Conservation (phyloP, 306 rosid genomes). For the Corylus americana region DNA sequence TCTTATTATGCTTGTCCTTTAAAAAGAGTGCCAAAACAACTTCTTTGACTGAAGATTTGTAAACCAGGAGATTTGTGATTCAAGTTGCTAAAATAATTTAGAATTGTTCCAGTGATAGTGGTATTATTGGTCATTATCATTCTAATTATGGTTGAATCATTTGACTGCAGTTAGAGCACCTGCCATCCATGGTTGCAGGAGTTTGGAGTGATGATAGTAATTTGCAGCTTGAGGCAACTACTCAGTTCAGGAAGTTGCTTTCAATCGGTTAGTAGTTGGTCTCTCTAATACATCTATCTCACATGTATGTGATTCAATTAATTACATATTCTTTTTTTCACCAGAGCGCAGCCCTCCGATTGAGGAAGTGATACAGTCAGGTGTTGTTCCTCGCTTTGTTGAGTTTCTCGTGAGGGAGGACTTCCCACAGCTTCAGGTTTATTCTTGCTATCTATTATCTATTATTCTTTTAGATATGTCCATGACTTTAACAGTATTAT, state of each 20-base stretch:
- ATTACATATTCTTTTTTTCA: not conserved
- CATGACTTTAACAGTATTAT: conserved; percentile 11
- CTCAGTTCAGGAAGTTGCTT: conserved; percentile 93
- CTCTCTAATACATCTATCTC: not conserved
- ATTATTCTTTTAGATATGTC: not conserved
- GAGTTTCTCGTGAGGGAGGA: conserved; percentile 86
- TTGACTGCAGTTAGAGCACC: conserved; percentile 79
- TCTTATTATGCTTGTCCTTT: not conserved
- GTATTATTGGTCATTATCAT: not conserved
- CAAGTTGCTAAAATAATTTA: not conserved
- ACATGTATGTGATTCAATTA: not conserved
- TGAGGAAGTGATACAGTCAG: conserved; percentile 89
- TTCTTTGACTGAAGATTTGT: not conserved
- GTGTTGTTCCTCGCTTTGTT: conserved; percentile 90
- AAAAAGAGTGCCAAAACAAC: not conserved
- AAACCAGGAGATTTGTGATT: not conserved
- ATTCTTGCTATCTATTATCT: not conserved
- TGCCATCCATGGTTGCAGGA: conserved; percentile 91
- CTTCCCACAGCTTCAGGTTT: conserved; percentile 84
- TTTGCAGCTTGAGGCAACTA: conserved; percentile 87
- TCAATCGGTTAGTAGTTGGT: conserved; percentile 69
- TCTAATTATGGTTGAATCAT: not conserved
- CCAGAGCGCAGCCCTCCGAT: conserved; percentile 92
- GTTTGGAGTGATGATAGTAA: conserved; percentile 76
- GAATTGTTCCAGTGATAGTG: not conserved